Conservation (phyloP, 345 rosid genomes). For the Salix purpurea region DNA sequence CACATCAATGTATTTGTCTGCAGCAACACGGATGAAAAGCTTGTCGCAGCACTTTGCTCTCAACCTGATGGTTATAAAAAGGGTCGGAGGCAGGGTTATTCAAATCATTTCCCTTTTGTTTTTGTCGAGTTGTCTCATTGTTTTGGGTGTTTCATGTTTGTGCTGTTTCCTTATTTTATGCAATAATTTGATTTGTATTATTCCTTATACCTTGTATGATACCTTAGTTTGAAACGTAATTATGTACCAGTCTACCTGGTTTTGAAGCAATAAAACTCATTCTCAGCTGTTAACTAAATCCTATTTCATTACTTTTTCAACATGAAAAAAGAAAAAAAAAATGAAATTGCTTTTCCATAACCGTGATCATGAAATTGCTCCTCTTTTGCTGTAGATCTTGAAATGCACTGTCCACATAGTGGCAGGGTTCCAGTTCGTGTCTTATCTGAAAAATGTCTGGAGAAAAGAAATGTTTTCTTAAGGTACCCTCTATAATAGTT, state of each 20-base stretch:
- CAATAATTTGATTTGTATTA: not conserved
- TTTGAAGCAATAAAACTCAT: not conserved
- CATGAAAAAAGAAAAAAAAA: too few species aligned
- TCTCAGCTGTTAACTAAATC: not conserved
- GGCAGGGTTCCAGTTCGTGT: not conserved
- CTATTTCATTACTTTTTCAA: too few species aligned
- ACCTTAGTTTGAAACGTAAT: not conserved
- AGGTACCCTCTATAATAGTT: not conserved
- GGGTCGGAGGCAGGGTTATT: conserved; percentile 48
- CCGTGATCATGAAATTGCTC: not conserved
- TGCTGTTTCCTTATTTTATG: not conserved
- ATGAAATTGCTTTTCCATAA: too few species aligned
- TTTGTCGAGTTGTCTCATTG: not conserved
- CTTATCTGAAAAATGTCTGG: not conserved
- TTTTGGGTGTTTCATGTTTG: not conserved
- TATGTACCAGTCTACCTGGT: not conserved
- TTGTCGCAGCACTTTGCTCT: conserved; percentile 85
- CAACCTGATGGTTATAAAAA: conserved; percentile 45
- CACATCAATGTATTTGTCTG: conserved; percentile 20
- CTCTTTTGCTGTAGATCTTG: not conserved
- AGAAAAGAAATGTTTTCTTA: not conserved
- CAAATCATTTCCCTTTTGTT: not conserved
- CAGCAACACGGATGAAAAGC: conserved; percentile 93
- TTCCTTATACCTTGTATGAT: not conserved
- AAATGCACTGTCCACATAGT: not conserved